Percentiles rank a stretch among this genome's conserved stretches.
Evolutionary conservation across 2,329 filamentous ascomycete species (phyloP).

Genomic region (Tolypocladium tropicale): DNA sequence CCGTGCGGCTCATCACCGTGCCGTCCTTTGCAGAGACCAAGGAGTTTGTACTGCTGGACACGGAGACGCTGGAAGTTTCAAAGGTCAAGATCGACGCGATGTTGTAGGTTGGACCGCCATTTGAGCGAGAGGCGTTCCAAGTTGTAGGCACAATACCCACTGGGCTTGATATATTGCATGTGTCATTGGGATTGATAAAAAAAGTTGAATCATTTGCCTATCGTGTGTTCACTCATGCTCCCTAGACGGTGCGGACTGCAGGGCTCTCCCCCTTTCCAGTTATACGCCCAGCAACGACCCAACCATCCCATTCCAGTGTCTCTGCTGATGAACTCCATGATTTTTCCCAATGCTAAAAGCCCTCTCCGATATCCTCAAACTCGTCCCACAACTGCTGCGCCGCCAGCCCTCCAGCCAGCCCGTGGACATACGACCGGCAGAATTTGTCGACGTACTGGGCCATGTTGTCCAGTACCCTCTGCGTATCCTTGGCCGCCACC

Average conservation of each 20-base stretch:
- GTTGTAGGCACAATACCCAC: neutral
- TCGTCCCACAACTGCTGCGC: neutral
- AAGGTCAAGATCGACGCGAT: constrained; percentile 46
- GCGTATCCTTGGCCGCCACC: neutral
- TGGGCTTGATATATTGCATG: neutral
- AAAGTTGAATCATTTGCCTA: too few relatives aligned
- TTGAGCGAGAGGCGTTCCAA: constrained; percentile 2
- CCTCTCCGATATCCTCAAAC: neutral
- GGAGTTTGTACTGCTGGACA: constrained; percentile 74
- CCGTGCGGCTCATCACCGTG: constrained; percentile 69
- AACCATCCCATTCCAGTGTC: too few relatives aligned
- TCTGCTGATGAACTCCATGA: neutral
- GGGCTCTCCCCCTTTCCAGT: neutral
- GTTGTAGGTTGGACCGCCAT: neutral
- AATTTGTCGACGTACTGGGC: constrained; percentile 1
- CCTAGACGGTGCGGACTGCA: neutral
- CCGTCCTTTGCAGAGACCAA: constrained; percentile 72
- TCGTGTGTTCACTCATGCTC: neutral
- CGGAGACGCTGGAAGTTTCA: constrained; percentile 73
- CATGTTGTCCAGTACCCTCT: constrained; percentile 1
- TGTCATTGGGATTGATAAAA: neutral
- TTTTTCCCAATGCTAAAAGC: neutral
- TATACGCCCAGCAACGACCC: neutral
- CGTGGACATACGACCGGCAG: constrained; percentile 1
- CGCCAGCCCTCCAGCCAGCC: neutral